Base-by-base conservation (phyloP, 1,284 basidiomycete genomes). In the Sutorius eximius region DNA sequence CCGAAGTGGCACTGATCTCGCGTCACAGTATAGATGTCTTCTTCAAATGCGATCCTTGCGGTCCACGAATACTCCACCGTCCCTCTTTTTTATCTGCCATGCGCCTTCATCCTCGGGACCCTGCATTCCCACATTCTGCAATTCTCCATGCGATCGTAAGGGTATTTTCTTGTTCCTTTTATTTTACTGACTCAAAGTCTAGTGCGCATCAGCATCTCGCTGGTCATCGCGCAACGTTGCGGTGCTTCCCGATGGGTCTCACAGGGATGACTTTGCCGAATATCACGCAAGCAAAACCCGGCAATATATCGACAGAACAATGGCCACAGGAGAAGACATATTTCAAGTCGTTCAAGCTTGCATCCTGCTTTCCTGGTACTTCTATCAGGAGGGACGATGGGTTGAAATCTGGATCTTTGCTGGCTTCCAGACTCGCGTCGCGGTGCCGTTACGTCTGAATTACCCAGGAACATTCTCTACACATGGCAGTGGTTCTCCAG, bases 381-480 rank as follows among this genome's bases (percentile, higher is more conserved):
- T 91, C 60, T 93, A 93, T 68, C 86, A 90, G 57, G 87, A 92
- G 68, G 91, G 90, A 3, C 81, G 90, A 52, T 92, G 90, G 88
- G 89, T 92, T 12, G 91, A 93, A 71, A 87, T 93, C 6, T 94
- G 91, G 91, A 87, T 92, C 42, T 89, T 89, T 71, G 87, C 89
- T 30, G 89, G 85, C 7, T 90, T 93, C 63, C 87, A 91, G 63
- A 89, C 87, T n/a, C 79, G 91, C 13, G 87, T 91, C n/a, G 85
- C 88, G 24, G 79, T 92, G 15, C 91, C 91, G 3, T 76, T 93
- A 30, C 85, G 89, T 32, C 71, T 91, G 38, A 91, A 91, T 66
- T 89, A 89, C 67, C 89, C 88, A 4, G 89, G 89, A 24, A 91
- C 89, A 32, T 90, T 86, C 63, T 85, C 85, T 10, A 80, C 81